Conservation (phyloP, 805 yeast genomes). For the Kurtzmaniella fragi region DNA sequence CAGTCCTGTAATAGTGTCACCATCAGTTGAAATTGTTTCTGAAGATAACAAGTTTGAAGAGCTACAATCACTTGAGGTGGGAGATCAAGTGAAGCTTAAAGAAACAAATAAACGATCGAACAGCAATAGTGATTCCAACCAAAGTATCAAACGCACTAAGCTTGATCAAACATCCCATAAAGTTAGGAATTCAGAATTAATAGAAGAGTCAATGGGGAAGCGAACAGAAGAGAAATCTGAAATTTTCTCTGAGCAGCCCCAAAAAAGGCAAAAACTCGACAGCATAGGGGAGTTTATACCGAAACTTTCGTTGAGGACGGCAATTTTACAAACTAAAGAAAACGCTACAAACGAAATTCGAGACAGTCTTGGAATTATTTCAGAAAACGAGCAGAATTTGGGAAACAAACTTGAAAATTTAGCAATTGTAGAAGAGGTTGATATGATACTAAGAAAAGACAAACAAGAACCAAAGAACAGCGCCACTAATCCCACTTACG, state of each 20-base stretch:
- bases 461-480: neutral
- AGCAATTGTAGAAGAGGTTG: conserved; percentile 27
- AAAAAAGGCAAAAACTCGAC: no score
- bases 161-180: neutral
- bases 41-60: neutral
- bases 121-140: neutral
- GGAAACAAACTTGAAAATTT: conserved; percentile 15
- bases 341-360: conserved; percentile 15
- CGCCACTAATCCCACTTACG: conserved; percentile 1
- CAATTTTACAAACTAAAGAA: conserved; percentile 22
- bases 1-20: neutral
- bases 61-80: neutral
- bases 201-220: no score
- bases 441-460: conserved; percentile 11
- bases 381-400: conserved; percentile 9
- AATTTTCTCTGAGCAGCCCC: neutral
- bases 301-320: conserved; percentile 21
- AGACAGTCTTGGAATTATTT: conserved; percentile 19
- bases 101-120: neutral
- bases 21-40: conserved; percentile 1
- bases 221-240: conserved; percentile 1
- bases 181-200: no score
- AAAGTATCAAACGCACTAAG: conserved; percentile 2
- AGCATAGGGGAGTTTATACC: conserved; percentile 7
- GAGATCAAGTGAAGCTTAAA: conserved; percentile 4